These are phyloP conservation scores for Fomes fomentarius DNA, from an alignment of 1,284 basidiomycete genomes.

Conservation along the genomic window DNA sequence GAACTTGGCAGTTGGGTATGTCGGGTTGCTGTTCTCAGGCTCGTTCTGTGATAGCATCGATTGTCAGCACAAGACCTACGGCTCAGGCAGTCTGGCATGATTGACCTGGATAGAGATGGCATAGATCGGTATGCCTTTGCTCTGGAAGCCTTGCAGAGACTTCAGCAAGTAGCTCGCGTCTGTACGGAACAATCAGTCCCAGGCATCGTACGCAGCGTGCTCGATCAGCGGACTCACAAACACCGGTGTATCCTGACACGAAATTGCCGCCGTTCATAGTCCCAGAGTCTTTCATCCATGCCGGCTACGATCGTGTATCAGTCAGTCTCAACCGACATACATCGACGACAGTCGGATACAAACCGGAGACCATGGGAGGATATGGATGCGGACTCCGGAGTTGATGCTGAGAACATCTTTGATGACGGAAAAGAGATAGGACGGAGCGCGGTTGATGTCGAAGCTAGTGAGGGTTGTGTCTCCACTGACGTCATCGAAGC, in stretches of 20 bases:
- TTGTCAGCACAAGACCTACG: neutral
- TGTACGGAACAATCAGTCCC: neutral
- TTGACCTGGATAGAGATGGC: constrained; percentile 44
- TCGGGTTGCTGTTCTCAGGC: constrained; percentile 46
- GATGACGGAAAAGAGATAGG: constrained; percentile 47
- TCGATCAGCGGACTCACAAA: constrained; percentile 36
- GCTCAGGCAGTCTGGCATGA: neutral
- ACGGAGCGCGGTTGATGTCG: constrained; percentile 44
- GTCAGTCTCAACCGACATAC: neutral
- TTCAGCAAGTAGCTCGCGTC: constrained; percentile 35
- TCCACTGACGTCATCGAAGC: constrained; percentile 46
- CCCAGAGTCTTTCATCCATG: constrained; percentile 52
- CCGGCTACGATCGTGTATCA: constrained; percentile 40
- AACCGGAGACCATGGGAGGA: constrained; percentile 56
- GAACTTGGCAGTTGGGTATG: constrained; percentile 48
- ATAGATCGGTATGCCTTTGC: constrained; percentile 45
- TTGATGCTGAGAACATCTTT: constrained; percentile 50
- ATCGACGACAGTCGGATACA: constrained; percentile 16
- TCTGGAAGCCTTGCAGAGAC: constrained; percentile 47
- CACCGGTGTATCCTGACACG: constrained; percentile 36
- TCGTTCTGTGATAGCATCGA: constrained; percentile 42
- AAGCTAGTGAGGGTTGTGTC: constrained; percentile 48
- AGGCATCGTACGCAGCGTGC: neutral
- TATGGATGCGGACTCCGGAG: constrained; percentile 41
- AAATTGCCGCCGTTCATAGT: constrained; percentile 50